A percentile compares a stretch with the other conserved stretches of the same genome.
phyloP scores from a whole-genome alignment of 78 protist species.

The Tieghemostelium lacteum region DNA sequence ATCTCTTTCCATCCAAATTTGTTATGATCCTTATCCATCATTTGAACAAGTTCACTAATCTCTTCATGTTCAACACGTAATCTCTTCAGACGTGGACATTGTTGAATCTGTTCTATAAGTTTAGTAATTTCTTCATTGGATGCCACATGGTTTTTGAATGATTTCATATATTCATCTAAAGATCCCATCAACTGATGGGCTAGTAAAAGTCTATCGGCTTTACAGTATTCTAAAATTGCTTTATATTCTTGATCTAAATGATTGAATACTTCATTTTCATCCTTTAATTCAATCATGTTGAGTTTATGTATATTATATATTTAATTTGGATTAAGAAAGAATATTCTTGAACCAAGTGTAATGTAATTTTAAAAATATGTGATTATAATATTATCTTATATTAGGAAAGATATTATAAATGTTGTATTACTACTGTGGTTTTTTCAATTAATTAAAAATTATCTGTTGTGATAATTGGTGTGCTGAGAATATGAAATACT shows the following conservation, averaged over 20 bases:
- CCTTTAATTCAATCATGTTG: neutral
- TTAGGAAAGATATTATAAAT: too few species aligned
- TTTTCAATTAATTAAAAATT: too few species aligned
- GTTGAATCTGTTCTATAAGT: neutral
- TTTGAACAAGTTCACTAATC: slow-evolving; percentile 4
- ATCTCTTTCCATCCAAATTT: slow-evolving; percentile 70
- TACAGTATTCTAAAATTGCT: neutral
- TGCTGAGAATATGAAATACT: too few species aligned
- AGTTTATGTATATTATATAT: too few species aligned
- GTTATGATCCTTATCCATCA: neutral
- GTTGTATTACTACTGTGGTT: too few species aligned
- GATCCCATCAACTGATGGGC: neutral
- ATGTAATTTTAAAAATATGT: too few species aligned
- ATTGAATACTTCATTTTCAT: neutral
- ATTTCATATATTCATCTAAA: neutral
- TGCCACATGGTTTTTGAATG: neutral
- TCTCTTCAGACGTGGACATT: neutral
- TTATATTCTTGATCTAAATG: neutral
- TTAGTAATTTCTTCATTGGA: neutral
- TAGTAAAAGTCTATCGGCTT: slow-evolving; percentile 1
- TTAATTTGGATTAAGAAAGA: too few species aligned
- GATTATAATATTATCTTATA: too few species aligned
- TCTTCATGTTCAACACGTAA: slow-evolving; percentile 17
- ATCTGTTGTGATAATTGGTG: too few species aligned
- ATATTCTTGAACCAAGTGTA: too few species aligned